Conservation (phyloP, 805 yeast species). For the Starmerella tilneyi region DNA sequence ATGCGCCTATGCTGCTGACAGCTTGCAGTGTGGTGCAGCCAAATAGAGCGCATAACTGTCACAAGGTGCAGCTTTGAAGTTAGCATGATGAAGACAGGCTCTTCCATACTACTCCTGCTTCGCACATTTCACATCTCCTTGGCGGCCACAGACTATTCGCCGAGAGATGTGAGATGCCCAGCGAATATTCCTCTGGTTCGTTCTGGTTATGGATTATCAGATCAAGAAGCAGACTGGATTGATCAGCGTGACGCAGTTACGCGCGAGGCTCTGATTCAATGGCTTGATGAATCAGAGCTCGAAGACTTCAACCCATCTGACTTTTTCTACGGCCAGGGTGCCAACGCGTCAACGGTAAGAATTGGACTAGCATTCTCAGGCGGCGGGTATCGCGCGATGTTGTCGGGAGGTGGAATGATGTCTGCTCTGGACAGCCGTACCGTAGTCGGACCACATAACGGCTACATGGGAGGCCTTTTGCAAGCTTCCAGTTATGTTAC, state of each 20-base stretch:
- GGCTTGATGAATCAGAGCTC: slow-evolving; percentile 38
- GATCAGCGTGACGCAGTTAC: slow-evolving; percentile 28
- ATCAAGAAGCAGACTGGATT: slow-evolving; percentile 28
- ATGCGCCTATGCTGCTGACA: neutral
- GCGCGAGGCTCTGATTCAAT: slow-evolving; percentile 33
- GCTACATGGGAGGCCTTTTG: slow-evolving; percentile 63
- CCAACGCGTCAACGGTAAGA: neutral
- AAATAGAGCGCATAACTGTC: no score
- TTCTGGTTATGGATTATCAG: slow-evolving; percentile 7
- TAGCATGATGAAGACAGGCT: no score
- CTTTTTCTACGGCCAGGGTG: slow-evolving; percentile 20
- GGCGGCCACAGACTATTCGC: slow-evolving; percentile 9
- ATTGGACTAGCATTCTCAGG: slow-evolving; percentile 61
- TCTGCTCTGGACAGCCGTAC: slow-evolving; percentile 65
- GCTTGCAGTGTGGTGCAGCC: no score
- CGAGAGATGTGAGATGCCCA: slow-evolving; percentile 8
- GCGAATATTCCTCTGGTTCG: neutral
- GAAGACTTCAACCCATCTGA: slow-evolving; percentile 39
- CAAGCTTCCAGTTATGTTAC: slow-evolving; percentile 61
- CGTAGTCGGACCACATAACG: slow-evolving; percentile 35
- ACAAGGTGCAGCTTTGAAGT: no score
- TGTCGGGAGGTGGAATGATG: slow-evolving; percentile 73
- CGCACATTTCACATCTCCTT: no score
- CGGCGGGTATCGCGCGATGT: slow-evolving; percentile 87
- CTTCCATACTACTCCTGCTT: no score